Conservation (phyloP, 176 grass and related monocot species). For the Juncus effusus region DNA sequence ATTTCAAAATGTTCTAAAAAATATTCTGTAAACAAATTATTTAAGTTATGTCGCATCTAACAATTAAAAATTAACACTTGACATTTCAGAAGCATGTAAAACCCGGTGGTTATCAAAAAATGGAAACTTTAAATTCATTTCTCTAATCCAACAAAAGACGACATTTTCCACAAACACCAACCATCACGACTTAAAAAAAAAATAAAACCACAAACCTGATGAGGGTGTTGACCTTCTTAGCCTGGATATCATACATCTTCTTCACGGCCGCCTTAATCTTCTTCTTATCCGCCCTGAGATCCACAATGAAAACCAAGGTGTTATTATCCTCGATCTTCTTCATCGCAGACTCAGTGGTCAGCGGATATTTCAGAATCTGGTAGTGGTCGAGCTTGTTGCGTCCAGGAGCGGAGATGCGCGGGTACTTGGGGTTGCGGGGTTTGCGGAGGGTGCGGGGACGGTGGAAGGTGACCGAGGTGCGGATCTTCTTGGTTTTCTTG, state of each 20-base stretch:
- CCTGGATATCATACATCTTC: slow-evolving; percentile 80
- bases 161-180: not conserved
- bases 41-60: no score
- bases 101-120: no score
- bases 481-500: slow-evolving; percentile 60
- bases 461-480: slow-evolving; percentile 61
- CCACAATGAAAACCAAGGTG: slow-evolving; percentile 69
- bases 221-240: slow-evolving; percentile 76
- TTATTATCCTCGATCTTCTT: slow-evolving; percentile 89
- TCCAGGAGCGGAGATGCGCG: slow-evolving; percentile 49
- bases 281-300: slow-evolving; percentile 74
- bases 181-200: not conserved
- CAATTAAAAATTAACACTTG: no score
- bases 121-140: no score
- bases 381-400: slow-evolving; percentile 86
- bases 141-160: no score
- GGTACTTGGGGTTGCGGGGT: slow-evolving; percentile 51
- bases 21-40: no score
- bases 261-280: slow-evolving; percentile 82
- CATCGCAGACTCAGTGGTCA: slow-evolving; percentile 73
- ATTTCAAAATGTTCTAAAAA: no score
- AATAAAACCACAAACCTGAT: slow-evolving; percentile 51
- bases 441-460: slow-evolving; percentile 60
- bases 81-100: no score
- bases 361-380: slow-evolving; percentile 70